Conservation (phyloP, 129 eudicot genomes). For the Chrysanthemum lavandulifolium region DNA sequence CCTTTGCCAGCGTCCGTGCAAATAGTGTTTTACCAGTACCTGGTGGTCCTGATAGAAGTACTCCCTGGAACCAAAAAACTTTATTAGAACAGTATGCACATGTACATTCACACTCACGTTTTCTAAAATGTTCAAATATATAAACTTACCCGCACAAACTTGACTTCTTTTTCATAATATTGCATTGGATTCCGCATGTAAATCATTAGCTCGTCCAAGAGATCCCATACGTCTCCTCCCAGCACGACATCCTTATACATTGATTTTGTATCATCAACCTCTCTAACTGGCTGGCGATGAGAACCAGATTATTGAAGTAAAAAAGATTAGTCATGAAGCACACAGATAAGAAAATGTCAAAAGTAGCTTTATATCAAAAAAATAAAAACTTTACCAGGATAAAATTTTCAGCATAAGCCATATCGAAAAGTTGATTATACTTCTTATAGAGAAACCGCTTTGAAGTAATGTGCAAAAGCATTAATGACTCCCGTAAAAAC, state of each 20-base stretch:
- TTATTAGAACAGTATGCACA: not conserved
- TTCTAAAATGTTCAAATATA: conserved; percentile 1
- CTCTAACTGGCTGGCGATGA: conserved; percentile 67
- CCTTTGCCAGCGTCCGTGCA: conserved; percentile 91
- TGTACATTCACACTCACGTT: not conserved
- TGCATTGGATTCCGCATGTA: conserved; percentile 92
- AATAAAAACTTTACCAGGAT: conserved; percentile 53
- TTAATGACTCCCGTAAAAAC: conserved; percentile 72
- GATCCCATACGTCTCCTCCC: conserved; percentile 99
- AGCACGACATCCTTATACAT: conserved; percentile 85
- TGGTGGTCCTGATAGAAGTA: conserved; percentile 94
- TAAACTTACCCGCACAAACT: conserved; percentile 82
- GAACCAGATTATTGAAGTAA: conserved; percentile 24
- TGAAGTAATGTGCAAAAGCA: conserved; percentile 60
- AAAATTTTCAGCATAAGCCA: conserved; percentile 85
- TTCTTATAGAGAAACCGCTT: conserved; percentile 56
- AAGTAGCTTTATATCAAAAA: conserved; percentile 1
- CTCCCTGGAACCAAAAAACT: conserved; percentile 54
- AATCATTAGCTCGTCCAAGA: conserved; percentile 86
- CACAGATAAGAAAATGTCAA: conserved; percentile 5
- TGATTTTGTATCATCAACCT: conserved; percentile 70
- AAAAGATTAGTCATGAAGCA: conserved; percentile 17
- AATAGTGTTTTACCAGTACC: conserved; percentile 98
- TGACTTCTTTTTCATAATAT: conserved; percentile 81
- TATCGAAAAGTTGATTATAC: conserved; percentile 76